Conservation (phyloP, 176 grass and related monocot genomes). For the Metroxylon sagu region DNA sequence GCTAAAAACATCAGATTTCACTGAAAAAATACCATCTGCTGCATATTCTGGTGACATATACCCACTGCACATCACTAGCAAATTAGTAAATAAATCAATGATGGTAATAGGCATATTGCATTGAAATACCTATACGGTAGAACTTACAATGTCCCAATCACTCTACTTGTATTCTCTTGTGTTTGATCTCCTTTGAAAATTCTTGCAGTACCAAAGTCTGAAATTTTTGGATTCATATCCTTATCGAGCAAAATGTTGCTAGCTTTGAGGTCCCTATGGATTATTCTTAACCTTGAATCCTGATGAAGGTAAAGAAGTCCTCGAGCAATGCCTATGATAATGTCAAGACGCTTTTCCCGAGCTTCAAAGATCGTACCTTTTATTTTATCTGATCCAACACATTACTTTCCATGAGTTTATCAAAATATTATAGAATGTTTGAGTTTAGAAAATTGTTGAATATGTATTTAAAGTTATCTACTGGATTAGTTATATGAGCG, state of each 20-base stretch:
- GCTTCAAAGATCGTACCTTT: slow-evolving; percentile 1
- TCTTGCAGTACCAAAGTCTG: slow-evolving; percentile 57
- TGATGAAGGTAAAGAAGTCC: slow-evolving; percentile 66
- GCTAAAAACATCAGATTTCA: slow-evolving; percentile 4
- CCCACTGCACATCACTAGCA: background rate
- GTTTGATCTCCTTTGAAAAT: slow-evolving; percentile 48
- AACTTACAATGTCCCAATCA: slow-evolving; percentile 70
- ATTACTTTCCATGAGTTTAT: too few relatives aligned
- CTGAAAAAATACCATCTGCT: background rate
- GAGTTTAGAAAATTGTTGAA: too few relatives aligned
- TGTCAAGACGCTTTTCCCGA: slow-evolving; percentile 39
- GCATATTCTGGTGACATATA: background rate
- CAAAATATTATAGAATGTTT: too few relatives aligned
- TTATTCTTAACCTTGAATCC: slow-evolving; percentile 46
- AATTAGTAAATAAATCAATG: too few relatives aligned
- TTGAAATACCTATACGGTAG: background rate
- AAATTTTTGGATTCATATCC: slow-evolving; percentile 57
- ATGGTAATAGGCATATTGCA: background rate
- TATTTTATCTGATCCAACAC: slow-evolving; percentile 23
- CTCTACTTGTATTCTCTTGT: slow-evolving; percentile 26
- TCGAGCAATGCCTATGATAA: slow-evolving; percentile 45
- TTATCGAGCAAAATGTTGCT: slow-evolving; percentile 61
- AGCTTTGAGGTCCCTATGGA: slow-evolving; percentile 72
- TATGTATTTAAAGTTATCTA: too few relatives aligned
- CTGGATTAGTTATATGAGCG: too few relatives aligned